Evolutionary conservation across 2,329 filamentous ascomycete species (phyloP).

Genomic region (Phialophora macrospora): DNA sequence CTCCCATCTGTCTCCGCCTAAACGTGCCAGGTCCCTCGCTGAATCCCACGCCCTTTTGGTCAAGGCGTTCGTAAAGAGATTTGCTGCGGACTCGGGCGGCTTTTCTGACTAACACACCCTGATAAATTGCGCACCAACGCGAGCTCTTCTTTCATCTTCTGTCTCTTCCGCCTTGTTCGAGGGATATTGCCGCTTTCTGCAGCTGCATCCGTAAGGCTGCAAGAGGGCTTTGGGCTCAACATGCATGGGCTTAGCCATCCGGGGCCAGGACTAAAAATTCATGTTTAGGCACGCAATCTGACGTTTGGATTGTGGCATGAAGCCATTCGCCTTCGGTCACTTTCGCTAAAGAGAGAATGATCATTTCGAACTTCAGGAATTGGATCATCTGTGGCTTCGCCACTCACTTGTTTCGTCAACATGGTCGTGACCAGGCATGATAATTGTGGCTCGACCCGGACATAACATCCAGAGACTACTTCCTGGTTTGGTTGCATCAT

Average conservation of each 20-base stretch:
- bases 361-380: not conserved
- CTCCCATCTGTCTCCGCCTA: constrained; percentile 12
- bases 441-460: not conserved
- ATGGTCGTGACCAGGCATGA: not conserved
- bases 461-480: not conserved
- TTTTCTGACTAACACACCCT: constrained; percentile 17
- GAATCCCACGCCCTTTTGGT: constrained; percentile 8
- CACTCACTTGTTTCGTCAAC: not conserved
- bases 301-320: constrained; percentile 14
- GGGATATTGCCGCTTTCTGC: not conserved
- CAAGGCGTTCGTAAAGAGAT: not conserved
- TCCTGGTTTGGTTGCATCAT: not conserved
- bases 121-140: constrained; percentile 4
- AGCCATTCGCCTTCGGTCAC: not conserved
- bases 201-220: not conserved
- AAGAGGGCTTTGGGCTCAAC: not conserved
- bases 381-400: not conserved
- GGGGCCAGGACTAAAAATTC: constrained; percentile 7
- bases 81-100: constrained; percentile 14
- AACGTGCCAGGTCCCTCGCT: constrained; percentile 7
- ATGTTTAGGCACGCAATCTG: constrained; percentile 21
- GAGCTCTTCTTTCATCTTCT: constrained; percentile 2
- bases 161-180: constrained; percentile 4
- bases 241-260: not conserved
- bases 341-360: not conserved